Base-by-base conservation (phyloP, 345 rosid genomes). In the Linum usitatissimum region DNA sequence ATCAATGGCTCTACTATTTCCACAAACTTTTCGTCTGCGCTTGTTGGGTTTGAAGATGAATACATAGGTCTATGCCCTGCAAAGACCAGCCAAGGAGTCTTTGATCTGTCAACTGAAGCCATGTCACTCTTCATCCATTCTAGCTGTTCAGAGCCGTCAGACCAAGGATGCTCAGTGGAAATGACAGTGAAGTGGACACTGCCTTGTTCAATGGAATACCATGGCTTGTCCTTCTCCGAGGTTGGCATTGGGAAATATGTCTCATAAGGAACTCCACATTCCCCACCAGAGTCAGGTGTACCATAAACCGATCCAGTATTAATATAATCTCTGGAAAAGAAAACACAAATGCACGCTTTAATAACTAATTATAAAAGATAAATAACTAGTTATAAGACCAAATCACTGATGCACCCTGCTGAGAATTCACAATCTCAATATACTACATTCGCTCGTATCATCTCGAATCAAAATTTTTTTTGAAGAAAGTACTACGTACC, bases 51-150 rank as follows among this genome's bases (percentile, higher is more conserved):
- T 10, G 54, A 14, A 6, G 83, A 72, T 8, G 77, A 68, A 62
- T 84, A 84, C 87, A 86, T 84, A 1, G 87, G 86, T 38, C 93
- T 79, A 58, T 86, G 93, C 66, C 92, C 92, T 9, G 66, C 36
- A 64, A 84, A 82, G 62, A 86, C 59, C 60, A 84, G 60, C 87
- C 93, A 82, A 57, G 93, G 89, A 7, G 93, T 82, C 71, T 30
- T 82, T 0, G 79, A 80, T 62, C 89, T 72, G 65, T 86, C 72
- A 9, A 84, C 69, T 0, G 80, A 80, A 57, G 81, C 84, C 84
- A 84, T 65, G 69, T 80, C 93, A 15, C 55, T 73, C 49, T 40
- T 59, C 68, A 86, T 82, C 93, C 89, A 84, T 66, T 61, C 40
- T 70, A 81, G 76, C 89, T 83, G 93, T 64, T 84, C 81, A 19